A percentile compares a stretch with the other conserved stretches of the same genome.
Evolutionary conservation across 306 rosid genomes (phyloP).

Genomic region (Vachellia pachyceras): DNA sequence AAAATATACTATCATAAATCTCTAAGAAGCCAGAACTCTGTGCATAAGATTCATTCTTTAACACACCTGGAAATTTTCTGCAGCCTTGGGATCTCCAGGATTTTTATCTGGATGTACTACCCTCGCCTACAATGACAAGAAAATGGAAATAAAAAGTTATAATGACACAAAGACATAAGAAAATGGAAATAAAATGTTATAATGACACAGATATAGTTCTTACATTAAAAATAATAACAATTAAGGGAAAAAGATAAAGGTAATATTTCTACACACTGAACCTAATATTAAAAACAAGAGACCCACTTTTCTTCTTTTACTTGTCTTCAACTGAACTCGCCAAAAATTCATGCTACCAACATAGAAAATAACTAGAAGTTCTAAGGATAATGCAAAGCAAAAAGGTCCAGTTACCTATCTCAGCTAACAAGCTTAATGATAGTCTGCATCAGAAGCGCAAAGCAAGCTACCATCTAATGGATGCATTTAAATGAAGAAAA

Average conservation of each 20-base stretch:
- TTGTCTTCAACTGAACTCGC: background rate
- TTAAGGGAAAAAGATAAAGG: background rate
- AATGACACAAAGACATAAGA: background rate
- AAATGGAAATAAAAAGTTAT: background rate
- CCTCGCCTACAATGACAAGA: conserved; percentile 66
- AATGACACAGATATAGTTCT: background rate
- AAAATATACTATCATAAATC: conserved; percentile 34
- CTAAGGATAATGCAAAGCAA: conserved; percentile 1
- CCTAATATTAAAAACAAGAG: conserved; percentile 15
- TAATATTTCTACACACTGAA: conserved; percentile 11
- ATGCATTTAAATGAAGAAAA: conserved; percentile 2
- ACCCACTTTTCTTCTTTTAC: background rate
- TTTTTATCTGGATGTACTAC: conserved; percentile 96
- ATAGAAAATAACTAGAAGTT: background rate
- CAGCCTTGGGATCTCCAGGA: conserved; percentile 90
- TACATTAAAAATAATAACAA: background rate
- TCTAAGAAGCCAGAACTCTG: conserved; percentile 23
- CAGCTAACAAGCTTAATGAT: background rate
- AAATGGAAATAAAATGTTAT: background rate
- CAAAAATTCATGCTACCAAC: background rate
- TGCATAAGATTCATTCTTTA: background rate
- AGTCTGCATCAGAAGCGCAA: background rate
- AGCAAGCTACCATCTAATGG: conserved; percentile 2
- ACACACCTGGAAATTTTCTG: conserved; percentile 81
- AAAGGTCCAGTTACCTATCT: background rate